Evolutionary conservation across 106 monocot genomes (phyloP).

Genomic region (Phalaenopsis aphrodite): DNA sequence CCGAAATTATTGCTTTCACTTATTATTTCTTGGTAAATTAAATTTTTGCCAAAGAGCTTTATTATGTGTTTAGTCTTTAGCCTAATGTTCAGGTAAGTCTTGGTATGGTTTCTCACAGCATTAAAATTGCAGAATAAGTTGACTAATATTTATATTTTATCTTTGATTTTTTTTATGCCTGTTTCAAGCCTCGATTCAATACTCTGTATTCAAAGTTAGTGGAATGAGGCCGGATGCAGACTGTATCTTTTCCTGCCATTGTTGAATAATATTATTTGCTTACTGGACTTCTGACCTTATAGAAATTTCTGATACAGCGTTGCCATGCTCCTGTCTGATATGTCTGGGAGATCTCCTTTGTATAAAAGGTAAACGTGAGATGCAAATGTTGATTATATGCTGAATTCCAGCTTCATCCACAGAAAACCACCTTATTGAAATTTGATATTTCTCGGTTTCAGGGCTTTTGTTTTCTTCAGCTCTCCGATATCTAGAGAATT

Average conservation of each 20-base stretch:
- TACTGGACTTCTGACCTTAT: slow-evolving; percentile 3
- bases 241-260: neutral
- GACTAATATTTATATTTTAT: neutral
- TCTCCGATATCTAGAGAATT: slow-evolving; percentile 75
- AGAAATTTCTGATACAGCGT: slow-evolving; percentile 47
- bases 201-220: neutral
- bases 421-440: slow-evolving; percentile 1
- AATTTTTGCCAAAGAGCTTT: neutral
- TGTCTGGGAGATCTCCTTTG: slow-evolving; percentile 89
- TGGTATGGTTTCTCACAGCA: neutral
- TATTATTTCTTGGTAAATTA: neutral
- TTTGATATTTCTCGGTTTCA: slow-evolving; percentile 21
- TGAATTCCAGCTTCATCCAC: neutral
- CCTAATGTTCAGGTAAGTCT: neutral
- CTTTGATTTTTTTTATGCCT: neutral
- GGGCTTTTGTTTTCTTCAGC: slow-evolving; percentile 97
- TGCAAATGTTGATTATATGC: neutral
- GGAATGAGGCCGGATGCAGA: neutral
- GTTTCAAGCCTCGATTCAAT: neutral
- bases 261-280: neutral
- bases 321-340: slow-evolving; percentile 76
- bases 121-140: neutral
- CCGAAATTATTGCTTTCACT: neutral
- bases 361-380: slow-evolving; percentile 66
- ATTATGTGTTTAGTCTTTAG: neutral